Base-by-base conservation (phyloP, 2,329 filamentous ascomycete genomes). In the Fusarium palustre region DNA sequence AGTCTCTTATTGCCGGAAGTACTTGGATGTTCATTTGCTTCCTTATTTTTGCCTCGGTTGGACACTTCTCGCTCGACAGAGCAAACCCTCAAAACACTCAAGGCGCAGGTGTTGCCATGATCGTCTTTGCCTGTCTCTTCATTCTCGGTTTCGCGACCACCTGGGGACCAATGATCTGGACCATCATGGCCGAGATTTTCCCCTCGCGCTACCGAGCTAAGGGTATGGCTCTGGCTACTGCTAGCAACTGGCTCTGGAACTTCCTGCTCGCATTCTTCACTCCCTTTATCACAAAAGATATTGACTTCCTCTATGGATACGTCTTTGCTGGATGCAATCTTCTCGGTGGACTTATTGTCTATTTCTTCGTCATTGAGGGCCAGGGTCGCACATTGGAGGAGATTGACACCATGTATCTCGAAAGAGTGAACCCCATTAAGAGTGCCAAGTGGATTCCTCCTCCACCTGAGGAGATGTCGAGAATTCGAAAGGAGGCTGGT, bases 241-340 rank as follows among this genome's bases (percentile, higher is more conserved):
- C 87, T 0, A 85, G 84, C 70, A 91, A 91, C 78, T 91, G 89
- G 89, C 81, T 84, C 33, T 92, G 89, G 89, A 92, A 93, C 78
- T 94, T 94, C 79, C 83, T 92, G 68, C 85, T 90, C 64, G 88
- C 87, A 0, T 94, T 94, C 82, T 93, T 93, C 82, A 93, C 92
- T 0, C 90, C 92, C 0, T 94, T 93, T 79, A 94, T 94, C 75
- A 91, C 89, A 0, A 81, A 83, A 0, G 86, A 86, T 5, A 94
- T 94, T 56, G 87, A 91, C 70, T 94, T 91, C 78, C 84, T 84
- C 2, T 92, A 92, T 73, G 92, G 92, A 3, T 92, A 93, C 68
- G 88, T 94, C 31, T 94, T 94, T 77, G 91, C 91, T 0, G 90
- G 84, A 0, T 93, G 90, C 75, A 91, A 92, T 71, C 80, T 92